phyloP scores from a whole-genome alignment of 108 stramenopile species.

The Nitzschia putrida region DNA sequence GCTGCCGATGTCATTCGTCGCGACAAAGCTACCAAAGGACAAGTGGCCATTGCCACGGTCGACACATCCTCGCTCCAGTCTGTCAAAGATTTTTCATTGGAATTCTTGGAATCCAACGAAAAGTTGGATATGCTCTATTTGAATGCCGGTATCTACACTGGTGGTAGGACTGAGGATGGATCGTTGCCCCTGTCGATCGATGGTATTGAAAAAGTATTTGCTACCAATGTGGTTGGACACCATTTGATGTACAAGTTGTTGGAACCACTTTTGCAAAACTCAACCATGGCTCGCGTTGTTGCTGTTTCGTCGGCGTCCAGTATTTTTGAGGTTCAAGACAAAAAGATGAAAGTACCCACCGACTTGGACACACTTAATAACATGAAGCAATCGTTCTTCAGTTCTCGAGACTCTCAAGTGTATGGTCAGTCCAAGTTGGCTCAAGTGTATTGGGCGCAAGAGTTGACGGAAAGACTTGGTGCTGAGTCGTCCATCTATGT shows the following conservation, averaged over 20 bases:
- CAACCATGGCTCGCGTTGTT: conserved; percentile 42
- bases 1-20: conserved; percentile 36
- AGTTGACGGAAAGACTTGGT: conserved; percentile 40
- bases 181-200: conserved; percentile 25
- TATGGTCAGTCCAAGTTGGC: conserved; percentile 62
- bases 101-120: background rate
- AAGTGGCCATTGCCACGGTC: conserved; percentile 37
- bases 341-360: conserved; percentile 34
- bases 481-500: conserved; percentile 42
- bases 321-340: conserved; percentile 25
- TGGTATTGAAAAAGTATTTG: conserved; percentile 55
- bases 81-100: conserved; percentile 38
- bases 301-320: conserved; percentile 49
- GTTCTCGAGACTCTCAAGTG: conserved; percentile 1
- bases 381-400: background rate
- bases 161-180: conserved; percentile 10
- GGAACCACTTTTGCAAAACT: conserved; percentile 27
- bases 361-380: conserved; percentile 36
- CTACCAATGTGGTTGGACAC: conserved; percentile 56
- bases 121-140: conserved; percentile 57
- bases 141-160: conserved; percentile 50
- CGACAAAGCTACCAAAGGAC: conserved; percentile 20
- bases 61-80: conserved; percentile 50
- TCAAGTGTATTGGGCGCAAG: conserved; percentile 51
- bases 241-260: conserved; percentile 56